Evolutionary conservation across 768 basidiomycete species (phyloP).

Genomic region (Trametes coccinea): DNA sequence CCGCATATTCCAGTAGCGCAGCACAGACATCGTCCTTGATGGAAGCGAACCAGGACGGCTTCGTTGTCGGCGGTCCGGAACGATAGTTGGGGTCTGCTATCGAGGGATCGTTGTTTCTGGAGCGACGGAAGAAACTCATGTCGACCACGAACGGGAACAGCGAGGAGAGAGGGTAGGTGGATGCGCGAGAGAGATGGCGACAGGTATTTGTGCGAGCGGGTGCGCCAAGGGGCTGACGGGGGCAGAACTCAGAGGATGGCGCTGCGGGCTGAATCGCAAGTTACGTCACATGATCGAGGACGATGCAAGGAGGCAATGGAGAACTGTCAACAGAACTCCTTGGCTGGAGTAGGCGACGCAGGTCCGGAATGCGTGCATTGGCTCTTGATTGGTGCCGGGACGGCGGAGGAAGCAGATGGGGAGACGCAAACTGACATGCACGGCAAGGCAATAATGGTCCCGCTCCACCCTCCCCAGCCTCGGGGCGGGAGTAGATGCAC

Average conservation of each 20-base stretch:
- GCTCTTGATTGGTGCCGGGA: background rate
- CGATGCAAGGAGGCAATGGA: background rate
- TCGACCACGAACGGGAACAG: background rate
- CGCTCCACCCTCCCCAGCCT: slow-evolving; percentile 1
- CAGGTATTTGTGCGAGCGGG: slow-evolving; percentile 1
- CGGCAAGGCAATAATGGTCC: background rate
- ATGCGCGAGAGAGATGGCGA: background rate
- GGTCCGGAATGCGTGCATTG: background rate
- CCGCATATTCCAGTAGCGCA: slow-evolving; percentile 57
- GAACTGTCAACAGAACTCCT: slow-evolving; percentile 3
- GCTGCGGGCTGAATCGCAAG: slow-evolving; percentile 1
- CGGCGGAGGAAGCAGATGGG: background rate
- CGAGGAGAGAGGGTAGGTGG: background rate
- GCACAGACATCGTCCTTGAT: slow-evolving; percentile 46
- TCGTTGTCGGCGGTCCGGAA: slow-evolving; percentile 5
- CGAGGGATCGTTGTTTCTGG: background rate
- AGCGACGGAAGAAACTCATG: background rate
- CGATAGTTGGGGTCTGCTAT: slow-evolving; percentile 10
- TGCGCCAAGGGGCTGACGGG: slow-evolving; percentile 7
- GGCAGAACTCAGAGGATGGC: background rate
- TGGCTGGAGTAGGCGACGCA: background rate
- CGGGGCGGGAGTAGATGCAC: background rate
- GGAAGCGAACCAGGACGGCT: slow-evolving; percentile 27
- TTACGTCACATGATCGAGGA: slow-evolving; percentile 20
- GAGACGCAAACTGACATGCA: background rate